Evolutionary conservation across 352 stramenopile species (phyloP).

Genomic region (Pythium apleroticum): DNA sequence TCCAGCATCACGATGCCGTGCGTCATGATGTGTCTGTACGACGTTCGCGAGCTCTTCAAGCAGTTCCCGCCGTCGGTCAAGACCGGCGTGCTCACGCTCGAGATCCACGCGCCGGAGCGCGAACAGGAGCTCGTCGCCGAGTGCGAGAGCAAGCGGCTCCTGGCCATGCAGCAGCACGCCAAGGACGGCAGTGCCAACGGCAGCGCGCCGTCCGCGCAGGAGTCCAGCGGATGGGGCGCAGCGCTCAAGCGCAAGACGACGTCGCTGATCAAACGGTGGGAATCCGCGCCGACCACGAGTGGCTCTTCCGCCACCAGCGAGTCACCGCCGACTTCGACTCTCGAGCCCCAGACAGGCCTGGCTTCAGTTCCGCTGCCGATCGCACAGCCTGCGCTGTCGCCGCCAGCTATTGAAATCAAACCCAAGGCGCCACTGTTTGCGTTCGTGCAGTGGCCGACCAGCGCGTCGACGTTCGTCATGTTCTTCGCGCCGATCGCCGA

Average conservation of each 20-base stretch:
- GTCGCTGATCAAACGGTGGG: conserved; percentile 49
- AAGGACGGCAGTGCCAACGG: conserved; percentile 21
- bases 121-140: conserved; percentile 16
- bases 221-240: conserved; percentile 27
- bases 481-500: conserved; percentile 65
- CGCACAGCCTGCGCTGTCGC: not conserved
- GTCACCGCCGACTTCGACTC: not conserved
- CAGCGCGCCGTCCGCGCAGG: not conserved
- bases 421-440: conserved; percentile 44
- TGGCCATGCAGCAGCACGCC: conserved; percentile 23
- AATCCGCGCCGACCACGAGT: not conserved
- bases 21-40: conserved; percentile 66
- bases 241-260: conserved; percentile 47
- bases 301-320: not conserved
- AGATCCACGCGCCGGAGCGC: conserved; percentile 34
- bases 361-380: not conserved
- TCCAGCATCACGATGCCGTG: conserved; percentile 46
- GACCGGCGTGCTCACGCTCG: conserved; percentile 40
- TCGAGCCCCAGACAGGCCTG: not conserved
- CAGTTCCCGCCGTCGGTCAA: conserved; percentile 53
- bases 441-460: conserved; percentile 69
- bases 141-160: conserved; percentile 19
- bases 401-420: not conserved
- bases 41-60: conserved; percentile 63
- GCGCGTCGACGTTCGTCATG: conserved; percentile 38